Evolutionary conservation across 1,284 basidiomycete species (phyloP), one percentile per base, ranked within the genome.

Genomic region (Pulchroboletus neoregius): DNA sequence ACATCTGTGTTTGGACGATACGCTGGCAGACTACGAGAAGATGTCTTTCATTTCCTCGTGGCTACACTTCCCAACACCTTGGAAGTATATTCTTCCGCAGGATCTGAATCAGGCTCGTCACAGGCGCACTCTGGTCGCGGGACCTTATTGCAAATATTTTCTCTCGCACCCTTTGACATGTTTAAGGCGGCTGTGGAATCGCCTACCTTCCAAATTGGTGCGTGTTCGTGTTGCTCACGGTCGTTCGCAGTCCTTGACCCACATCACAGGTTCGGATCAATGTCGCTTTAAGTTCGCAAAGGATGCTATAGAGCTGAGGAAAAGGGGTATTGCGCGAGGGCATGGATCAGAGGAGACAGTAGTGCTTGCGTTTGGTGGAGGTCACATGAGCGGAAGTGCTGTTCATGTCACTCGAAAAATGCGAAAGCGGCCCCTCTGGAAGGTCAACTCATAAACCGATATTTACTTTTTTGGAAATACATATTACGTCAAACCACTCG

Each of bases 211-310:
- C 78, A 84, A 61, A 84, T 88, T 55, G 87, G 87, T 87, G 53
- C 49, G 81, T 69, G 31, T 46, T 8, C 18, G 35, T 45, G 39
- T n/a, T 40, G 47, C 50, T 46, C 39, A 50, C 40, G 42, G 49
- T 38, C 36, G 24, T 53, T 45, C 46, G 48, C 47, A 26, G 49
- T 45, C 54, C 59, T 48, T 22, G n/a, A n/a, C n/a, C n/a, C n/a
- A n/a, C n/a, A 39, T 36, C 28, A 34, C 57, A 86, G 87, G 85
- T 35, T 80, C 86, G 50, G 87, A 88, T 68, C 90, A 92, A 63
- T 79, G 82, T 50, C 82, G 91, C 41, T 94, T 92, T 71, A 86
- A 84, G 59, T 94, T 93, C 67, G 88, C 90, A 10, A 93, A 93
- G 68, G 87, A 90, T 53, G 87, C 82, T 9, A 87, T 93, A 60